Evolutionary conservation across 768 basidiomycete species (phyloP), one percentile per base, ranked within the genome.

Genomic region (Leucosporidium yakuticum): DNA sequence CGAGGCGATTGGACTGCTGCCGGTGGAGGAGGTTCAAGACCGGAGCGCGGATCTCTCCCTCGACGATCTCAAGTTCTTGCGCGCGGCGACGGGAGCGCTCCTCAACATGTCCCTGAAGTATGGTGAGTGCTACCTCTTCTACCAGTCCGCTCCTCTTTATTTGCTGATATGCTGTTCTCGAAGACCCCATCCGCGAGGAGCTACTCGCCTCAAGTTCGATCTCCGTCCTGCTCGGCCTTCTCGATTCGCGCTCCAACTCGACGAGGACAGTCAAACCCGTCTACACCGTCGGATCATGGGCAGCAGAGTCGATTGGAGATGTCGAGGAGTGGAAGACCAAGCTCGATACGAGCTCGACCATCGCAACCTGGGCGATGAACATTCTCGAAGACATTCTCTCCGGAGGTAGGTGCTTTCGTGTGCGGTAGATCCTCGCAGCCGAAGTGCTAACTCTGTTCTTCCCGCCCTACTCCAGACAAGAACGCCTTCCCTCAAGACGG

Each of bases 381-480:
- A 63, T 73, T 31, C 57, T 73, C 17, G 72, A 73, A 39, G 72
- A 73, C 39, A 60, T 73, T 0, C 53, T 73, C 2, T 29, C 31
- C 12, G 68, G 63, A 29, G 63, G 71, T 67, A 19, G 17, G 59
- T 14, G 0, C 12, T 19, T n/a, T n/a, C n/a, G n/a, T n/a, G n/a
- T n/a, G n/a, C n/a, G n/a, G n/a, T n/a, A n/a, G n/a, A n/a, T n/a
- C n/a, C n/a, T n/a, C n/a, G n/a, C n/a, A n/a, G n/a, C n/a, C n/a
- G n/a, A n/a, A n/a, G n/a, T n/a, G n/a, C n/a, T n/a, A n/a, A n/a
- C n/a, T n/a, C n/a, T n/a, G 1, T 51, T 23, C 17, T 21, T 19
- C 20, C n/a, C n/a, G n/a, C n/a, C n/a, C n/a, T n/a, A n/a, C n/a
- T n/a, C 17, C 58, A 69, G 72, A 64, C 65, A 73, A 73, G 32